Evolutionary conservation across 2,329 filamentous ascomycete genomes (phyloP), one percentile per base, ranked within the genome.

Genomic region (Colletotrichum spinosum): DNA sequence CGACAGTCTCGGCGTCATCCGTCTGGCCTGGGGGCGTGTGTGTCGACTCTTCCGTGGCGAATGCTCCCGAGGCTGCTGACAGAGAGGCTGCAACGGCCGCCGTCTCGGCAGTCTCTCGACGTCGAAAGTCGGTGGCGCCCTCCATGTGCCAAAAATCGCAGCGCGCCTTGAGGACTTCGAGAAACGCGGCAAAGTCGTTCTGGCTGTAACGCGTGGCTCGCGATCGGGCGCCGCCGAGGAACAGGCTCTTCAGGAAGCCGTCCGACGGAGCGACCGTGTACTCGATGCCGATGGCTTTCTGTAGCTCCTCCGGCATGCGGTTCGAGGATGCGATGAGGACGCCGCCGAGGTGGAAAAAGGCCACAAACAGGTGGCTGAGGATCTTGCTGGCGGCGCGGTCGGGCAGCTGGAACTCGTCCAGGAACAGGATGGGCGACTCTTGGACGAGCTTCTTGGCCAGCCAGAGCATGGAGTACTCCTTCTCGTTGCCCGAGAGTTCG

Each of bases 101-200:
- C 38, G 77, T 75, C 51, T 72, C 69, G 41, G 77, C 77, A 37
- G 74, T 78, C 57, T 90, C 87, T 55, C 84, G 79, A 69, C 87
- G 80, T 69, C 92, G 82, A 82, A 91, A 95, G 72, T 96, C 92
- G 60, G 82, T 87, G 2, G 85, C 85, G 2, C 91, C 89, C 69
- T 93, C 90, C 86, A 95, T 94, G 73, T 94, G 90, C 91, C 91
- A 94, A 54, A 94, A 89, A 71, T 95, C 92, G 73, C 92, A 95
- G 59, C 92, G 83, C 9, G 91, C 90, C 73, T 91, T 92, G 41
- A 95, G 75, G 0, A 95, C 88, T 48, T 94, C 90, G 9, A 95
- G 79, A 68, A 96, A 95, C 2, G 84, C 84, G 2, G 90, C 86
- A 79, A 94, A 95, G 72, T 95, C 92, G 59, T 90, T 91, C 11